These are phyloP conservation scores for Daedaleopsis sinensis DNA, from an alignment of 768 basidiomycete genomes.

Conservation along the genomic window DNA sequence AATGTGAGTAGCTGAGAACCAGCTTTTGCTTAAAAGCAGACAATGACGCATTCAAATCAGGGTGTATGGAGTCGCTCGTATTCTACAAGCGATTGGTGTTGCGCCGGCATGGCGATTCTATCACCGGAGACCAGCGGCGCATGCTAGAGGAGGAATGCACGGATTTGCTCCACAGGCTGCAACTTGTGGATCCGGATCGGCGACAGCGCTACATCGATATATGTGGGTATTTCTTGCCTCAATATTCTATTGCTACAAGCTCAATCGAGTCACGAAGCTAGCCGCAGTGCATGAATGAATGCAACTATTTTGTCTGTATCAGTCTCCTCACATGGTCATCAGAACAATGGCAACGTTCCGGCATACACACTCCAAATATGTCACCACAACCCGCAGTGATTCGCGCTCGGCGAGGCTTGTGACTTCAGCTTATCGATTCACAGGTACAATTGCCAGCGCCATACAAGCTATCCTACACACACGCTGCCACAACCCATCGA, in stretches of 20 bases:
- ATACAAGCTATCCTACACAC: slow-evolving; percentile 6
- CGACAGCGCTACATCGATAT: slow-evolving; percentile 69
- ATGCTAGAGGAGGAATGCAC: slow-evolving; percentile 47
- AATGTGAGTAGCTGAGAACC: slow-evolving; percentile 57
- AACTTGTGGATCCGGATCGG: slow-evolving; percentile 66
- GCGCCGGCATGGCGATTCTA: slow-evolving; percentile 41
- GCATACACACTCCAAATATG: neutral
- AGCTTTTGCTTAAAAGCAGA: no score
- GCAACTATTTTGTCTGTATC: neutral
- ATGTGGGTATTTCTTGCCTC: slow-evolving; percentile 40
- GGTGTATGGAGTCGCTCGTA: slow-evolving; percentile 94
- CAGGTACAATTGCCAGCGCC: neutral
- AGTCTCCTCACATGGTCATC: neutral
- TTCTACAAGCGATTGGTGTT: slow-evolving; percentile 78
- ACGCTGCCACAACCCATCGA: neutral
- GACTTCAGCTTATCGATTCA: neutral
- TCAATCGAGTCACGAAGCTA: neutral
- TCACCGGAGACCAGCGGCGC: slow-evolving; percentile 34
- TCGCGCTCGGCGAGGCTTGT: neutral
- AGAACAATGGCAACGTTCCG: neutral
- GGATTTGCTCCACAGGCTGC: slow-evolving; percentile 56
- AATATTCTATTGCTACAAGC: neutral
- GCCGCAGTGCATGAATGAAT: neutral
- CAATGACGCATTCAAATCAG: slow-evolving; percentile 40
- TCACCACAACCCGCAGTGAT: neutral